Percentiles rank a stretch among this genome's conserved stretches.
Conservation (phyloP, 345 rosid species). For the Linum usitatissimum region DNA sequence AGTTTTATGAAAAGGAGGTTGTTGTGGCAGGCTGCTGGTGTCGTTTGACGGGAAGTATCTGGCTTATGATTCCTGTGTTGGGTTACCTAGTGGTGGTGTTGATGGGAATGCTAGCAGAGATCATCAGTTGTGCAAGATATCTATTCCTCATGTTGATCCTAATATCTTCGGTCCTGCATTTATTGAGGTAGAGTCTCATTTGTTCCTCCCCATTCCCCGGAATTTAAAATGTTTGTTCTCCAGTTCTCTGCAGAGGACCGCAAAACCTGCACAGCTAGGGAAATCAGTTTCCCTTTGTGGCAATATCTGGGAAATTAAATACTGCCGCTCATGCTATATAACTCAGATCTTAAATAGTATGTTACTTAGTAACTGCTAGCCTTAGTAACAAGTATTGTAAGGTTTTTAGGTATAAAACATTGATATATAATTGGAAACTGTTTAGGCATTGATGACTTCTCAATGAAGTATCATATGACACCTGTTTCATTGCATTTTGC, state of each 20-base stretch:
- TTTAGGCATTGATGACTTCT: no score
- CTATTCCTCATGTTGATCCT: constrained; percentile 42
- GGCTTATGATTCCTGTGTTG: constrained; percentile 40
- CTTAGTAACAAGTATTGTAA: no score
- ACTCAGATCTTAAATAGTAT: no score
- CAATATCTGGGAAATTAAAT: not conserved
- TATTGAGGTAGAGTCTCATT: constrained; percentile 48
- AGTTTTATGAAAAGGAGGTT: constrained; percentile 9
- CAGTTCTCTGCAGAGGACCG: not conserved
- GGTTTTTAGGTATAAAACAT: no score
- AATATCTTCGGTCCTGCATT: constrained; percentile 81
- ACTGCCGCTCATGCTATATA: no score
- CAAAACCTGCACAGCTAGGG: no score
- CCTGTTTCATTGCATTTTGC: constrained; percentile 13
- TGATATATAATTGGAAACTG: no score
- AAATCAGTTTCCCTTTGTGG: no score
- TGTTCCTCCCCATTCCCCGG: not conserved
- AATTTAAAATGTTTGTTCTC: not conserved
- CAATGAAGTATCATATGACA: no score
- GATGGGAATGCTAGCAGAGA: constrained; percentile 30
- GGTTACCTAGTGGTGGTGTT: constrained; percentile 29
- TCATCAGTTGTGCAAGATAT: constrained; percentile 58
- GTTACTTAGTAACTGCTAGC: no score
- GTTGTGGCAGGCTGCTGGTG: constrained; percentile 63
- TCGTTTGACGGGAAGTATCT: constrained; percentile 89